These are phyloP conservation scores for Funneliformis caledonium DNA, from an alignment of 371 early-diverging fungal species.

Conservation along the genomic window DNA sequence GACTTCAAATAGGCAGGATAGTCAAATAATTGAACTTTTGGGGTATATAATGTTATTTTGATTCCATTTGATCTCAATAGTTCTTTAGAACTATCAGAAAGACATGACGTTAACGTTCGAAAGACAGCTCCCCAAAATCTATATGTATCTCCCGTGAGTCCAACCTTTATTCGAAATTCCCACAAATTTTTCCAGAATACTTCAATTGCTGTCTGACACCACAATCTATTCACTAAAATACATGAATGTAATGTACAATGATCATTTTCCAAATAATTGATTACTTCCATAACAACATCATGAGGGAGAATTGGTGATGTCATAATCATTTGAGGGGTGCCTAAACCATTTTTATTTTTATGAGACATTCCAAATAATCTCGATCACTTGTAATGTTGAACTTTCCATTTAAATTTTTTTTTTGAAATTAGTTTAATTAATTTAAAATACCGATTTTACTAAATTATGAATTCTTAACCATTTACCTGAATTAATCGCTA, in stretches of 20 bases:
- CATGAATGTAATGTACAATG: neutral
- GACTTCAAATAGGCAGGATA: neutral
- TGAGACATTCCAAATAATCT: too few relatives aligned
- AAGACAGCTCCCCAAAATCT: neutral
- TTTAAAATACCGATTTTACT: too few relatives aligned
- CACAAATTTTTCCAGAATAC: conserved; percentile 1
- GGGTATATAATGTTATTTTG: neutral
- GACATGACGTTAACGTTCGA: neutral
- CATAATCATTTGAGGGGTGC: too few relatives aligned
- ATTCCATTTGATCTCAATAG: neutral
- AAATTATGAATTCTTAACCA: too few relatives aligned
- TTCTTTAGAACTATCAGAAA: neutral
- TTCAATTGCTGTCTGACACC: neutral
- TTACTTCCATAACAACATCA: neutral
- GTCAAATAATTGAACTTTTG: neutral
- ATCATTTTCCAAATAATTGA: neutral
- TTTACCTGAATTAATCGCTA: too few relatives aligned
- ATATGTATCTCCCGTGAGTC: neutral
- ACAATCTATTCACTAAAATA: conserved; percentile 3
- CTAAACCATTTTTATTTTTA: too few relatives aligned
- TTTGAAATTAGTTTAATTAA: too few relatives aligned
- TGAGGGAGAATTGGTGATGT: neutral
- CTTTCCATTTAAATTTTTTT: too few relatives aligned
- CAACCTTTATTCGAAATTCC: neutral
- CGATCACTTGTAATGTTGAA: too few relatives aligned